Conservation (phyloP, 768 basidiomycete species). For the Tricholomella constricta region DNA sequence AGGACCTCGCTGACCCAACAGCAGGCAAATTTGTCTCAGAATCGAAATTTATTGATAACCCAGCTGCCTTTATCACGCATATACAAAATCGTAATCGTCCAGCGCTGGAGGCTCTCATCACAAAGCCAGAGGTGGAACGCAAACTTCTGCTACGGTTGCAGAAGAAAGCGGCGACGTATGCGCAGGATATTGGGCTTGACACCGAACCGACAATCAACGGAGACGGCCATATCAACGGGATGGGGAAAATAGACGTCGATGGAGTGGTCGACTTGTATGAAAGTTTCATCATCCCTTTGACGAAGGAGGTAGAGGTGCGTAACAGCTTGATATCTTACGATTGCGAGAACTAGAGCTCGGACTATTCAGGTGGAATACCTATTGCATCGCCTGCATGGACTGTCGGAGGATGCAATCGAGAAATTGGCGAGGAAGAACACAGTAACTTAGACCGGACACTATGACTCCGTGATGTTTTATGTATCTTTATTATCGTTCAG, state of each 20-base stretch:
- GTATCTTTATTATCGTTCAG: background rate
- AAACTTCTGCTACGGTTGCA: slow-evolving; percentile 79
- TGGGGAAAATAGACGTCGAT: slow-evolving; percentile 85
- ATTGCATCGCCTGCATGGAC: slow-evolving; percentile 83
- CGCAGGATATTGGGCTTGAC: slow-evolving; percentile 79
- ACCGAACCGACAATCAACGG: slow-evolving; percentile 36
- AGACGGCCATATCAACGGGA: slow-evolving; percentile 30
- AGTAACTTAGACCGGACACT: background rate
- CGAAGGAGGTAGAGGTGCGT: slow-evolving; percentile 95
- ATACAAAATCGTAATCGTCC: slow-evolving; percentile 78
- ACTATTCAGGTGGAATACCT: slow-evolving; percentile 90
- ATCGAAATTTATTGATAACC: slow-evolving; percentile 89
- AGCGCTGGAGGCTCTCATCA: slow-evolving; percentile 84
- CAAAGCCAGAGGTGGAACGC: slow-evolving; percentile 95
- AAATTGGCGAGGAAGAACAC: slow-evolving; percentile 39
- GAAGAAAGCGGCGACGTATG: slow-evolving; percentile 81
- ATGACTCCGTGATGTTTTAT: background rate
- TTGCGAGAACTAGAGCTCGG: background rate
- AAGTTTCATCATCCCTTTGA: slow-evolving; percentile 94
- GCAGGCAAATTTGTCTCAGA: slow-evolving; percentile 99
- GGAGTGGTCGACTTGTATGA: slow-evolving; percentile 93
- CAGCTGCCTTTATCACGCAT: slow-evolving; percentile 89
- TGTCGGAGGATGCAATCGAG: slow-evolving; percentile 81
- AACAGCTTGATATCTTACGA: slow-evolving; percentile 7
- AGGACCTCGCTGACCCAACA: background rate